Base-by-base conservation (phyloP, 768 basidiomycete species). In the Boletus tomentosulus region DNA sequence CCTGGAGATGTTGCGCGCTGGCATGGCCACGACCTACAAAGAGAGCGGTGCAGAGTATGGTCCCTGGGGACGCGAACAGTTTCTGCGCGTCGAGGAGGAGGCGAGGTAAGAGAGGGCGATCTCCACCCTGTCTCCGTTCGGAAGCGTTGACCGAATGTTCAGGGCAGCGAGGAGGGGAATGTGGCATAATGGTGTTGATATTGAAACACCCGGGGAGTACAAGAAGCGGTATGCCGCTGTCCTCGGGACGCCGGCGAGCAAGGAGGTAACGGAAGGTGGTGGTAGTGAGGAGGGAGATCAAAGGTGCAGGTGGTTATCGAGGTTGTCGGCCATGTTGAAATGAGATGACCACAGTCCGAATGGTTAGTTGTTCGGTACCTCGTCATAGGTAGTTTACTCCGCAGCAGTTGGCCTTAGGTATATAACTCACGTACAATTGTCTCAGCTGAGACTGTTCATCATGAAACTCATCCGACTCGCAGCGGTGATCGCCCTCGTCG, bases 121-220 rank as follows among this genome's bases (percentile, higher is more conserved):
- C n/a, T 22, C 44, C 44, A 13, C 33, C 15, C 28, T 44, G 45
- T 34, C 46, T 25, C 54, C 6, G 22, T 15, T 34, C n/a, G n/a
- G n/a, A n/a, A n/a, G n/a, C n/a, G n/a, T n/a, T n/a, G 41, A 35
- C 9, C 12, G 1, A 5, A 47, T 19, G 13, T 37, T 4, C 53
- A 93, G 90, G 61, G 66, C 70, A 34, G 79, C 79, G 30, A 79
- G 78, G 48, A 73, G 76, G 54, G 93, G 93, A 0, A 87, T 93
- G 78, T 96, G 92, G 92, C 73, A 70, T 27, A 57, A 78, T 3
- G 83, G 83, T 1, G 62, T 60, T 0, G 60, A 57, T 6, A 73
- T 73, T 13, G 93, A 95, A 59, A 82, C 80, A 8, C 93, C 93
- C 0, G 80, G 84, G 1, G 85, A 87, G 46, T 95, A 89, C 69